Evolutionary conservation across 257 asterid species (phyloP).

Genomic region (Fraxinus americana): DNA sequence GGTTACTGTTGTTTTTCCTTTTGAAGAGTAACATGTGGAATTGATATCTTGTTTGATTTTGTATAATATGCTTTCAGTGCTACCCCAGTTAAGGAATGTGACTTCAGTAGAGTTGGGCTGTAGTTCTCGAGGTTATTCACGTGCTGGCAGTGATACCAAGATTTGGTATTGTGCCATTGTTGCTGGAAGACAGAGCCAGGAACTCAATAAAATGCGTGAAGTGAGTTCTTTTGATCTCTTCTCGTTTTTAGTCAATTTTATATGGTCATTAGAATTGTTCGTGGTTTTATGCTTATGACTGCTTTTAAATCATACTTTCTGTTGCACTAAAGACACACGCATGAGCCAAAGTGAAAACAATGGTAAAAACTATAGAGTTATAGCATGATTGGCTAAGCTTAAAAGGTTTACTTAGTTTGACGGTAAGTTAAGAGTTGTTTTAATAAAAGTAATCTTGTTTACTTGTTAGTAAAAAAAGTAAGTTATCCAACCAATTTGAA

Average conservation of each 20-base stretch:
- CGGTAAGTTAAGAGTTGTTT: neutral
- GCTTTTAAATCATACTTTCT: neutral
- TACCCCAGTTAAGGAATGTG: conserved; percentile 88
- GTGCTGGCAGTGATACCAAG: conserved; percentile 76
- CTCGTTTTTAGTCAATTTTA: neutral
- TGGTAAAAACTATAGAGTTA: neutral
- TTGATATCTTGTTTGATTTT: conserved; percentile 20
- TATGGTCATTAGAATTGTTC: neutral
- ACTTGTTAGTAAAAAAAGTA: neutral
- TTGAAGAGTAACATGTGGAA: neutral
- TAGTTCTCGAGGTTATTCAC: conserved; percentile 80
- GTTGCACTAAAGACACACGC: neutral
- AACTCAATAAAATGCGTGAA: conserved; percentile 89
- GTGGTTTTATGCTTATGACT: neutral
- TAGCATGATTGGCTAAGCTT: neutral
- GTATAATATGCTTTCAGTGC: conserved; percentile 59
- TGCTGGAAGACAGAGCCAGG: conserved; percentile 88
- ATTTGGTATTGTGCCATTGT: conserved; percentile 94
- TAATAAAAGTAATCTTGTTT: neutral
- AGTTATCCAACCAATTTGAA: neutral
- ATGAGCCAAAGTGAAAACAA: neutral
- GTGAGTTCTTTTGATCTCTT: conserved; percentile 47
- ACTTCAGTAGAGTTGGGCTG: conserved; percentile 90
- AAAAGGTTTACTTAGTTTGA: neutral
- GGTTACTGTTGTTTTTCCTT: conserved; percentile 2